A percentile compares a stretch with the other conserved stretches of the same genome.
Evolutionary conservation across 1,284 basidiomycete species (phyloP).

Genomic region (Rhodotorula sp.): DNA sequence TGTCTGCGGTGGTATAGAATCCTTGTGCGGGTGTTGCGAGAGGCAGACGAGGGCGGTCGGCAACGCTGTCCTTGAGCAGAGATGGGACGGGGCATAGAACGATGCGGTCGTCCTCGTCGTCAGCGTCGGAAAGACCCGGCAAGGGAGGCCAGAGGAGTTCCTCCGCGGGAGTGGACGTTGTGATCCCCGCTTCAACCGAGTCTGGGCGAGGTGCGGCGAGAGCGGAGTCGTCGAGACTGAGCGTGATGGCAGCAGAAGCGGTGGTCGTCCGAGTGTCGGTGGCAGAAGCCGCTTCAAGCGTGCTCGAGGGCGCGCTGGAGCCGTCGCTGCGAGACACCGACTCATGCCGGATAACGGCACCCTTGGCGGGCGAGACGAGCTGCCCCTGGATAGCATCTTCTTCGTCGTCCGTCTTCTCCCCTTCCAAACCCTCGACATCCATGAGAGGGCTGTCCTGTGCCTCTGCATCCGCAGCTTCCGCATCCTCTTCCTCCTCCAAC

Average conservation of each 20-base stretch:
- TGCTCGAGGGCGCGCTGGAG: too few relatives aligned
- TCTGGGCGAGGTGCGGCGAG: slow-evolving; percentile 4
- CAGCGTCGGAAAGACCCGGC: background rate
- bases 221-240: background rate
- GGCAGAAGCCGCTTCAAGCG: background rate
- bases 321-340: too few relatives aligned
- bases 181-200: slow-evolving; percentile 12
- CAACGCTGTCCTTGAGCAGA: background rate
- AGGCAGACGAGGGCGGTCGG: background rate
- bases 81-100: background rate
- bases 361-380: background rate
- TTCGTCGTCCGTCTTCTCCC: slow-evolving; percentile 7
- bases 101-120: background rate
- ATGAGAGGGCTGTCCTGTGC: background rate
- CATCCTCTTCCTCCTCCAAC: slow-evolving; percentile 5
- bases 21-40: background rate
- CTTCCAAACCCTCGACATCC: background rate
- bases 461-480: background rate
- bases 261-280: background rate
- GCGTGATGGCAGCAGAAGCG: background rate
- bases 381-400: background rate
- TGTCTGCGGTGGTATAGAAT: slow-evolving; percentile 6
- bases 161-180: slow-evolving; percentile 24
- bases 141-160: background rate
- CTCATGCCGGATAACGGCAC: too few relatives aligned